Evolutionary conservation across 75 land plant genomes (phyloP).

Genomic region (Gnetum montanum): DNA sequence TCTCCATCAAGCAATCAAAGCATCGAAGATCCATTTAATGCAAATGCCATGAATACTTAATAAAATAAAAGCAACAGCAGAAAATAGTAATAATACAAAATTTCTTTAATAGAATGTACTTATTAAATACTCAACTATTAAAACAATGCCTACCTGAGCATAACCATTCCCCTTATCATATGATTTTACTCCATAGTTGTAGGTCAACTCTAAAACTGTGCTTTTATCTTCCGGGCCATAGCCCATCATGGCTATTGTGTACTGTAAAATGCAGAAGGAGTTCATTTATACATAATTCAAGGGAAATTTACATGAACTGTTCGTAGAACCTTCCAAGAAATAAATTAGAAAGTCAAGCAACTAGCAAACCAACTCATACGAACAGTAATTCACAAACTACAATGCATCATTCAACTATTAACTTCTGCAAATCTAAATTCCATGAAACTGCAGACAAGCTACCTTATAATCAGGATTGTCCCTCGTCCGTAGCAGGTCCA

Average conservation of each 20-base stretch:
- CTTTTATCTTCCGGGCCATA: conserved; percentile 94
- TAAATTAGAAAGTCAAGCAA: neutral
- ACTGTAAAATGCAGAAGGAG: conserved; percentile 37
- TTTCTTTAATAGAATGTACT: too few species aligned
- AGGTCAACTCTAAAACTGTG: conserved; percentile 90
- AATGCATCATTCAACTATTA: too few species aligned
- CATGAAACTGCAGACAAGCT: too few species aligned
- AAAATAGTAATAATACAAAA: too few species aligned
- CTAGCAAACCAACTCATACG: neutral
- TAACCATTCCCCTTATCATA: conserved; percentile 88
- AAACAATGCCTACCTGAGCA: conserved; percentile 78
- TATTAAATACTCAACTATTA: too few species aligned
- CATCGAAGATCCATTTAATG: too few species aligned
- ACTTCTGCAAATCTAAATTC: too few species aligned
- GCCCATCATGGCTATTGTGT: conserved; percentile 91
- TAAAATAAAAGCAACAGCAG: too few species aligned
- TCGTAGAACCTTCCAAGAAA: neutral
- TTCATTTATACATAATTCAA: neutral
- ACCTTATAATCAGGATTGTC: conserved; percentile 97
- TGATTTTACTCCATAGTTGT: conserved; percentile 77
- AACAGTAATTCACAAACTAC: neutral
- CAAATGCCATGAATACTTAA: too few species aligned
- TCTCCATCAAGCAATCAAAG: too few species aligned
- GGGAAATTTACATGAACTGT: neutral
- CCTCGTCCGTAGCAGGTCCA: conserved; percentile 80